Evolutionary conservation across 805 yeast genomes (phyloP).

Genomic region (Debaryomyces maramus): DNA sequence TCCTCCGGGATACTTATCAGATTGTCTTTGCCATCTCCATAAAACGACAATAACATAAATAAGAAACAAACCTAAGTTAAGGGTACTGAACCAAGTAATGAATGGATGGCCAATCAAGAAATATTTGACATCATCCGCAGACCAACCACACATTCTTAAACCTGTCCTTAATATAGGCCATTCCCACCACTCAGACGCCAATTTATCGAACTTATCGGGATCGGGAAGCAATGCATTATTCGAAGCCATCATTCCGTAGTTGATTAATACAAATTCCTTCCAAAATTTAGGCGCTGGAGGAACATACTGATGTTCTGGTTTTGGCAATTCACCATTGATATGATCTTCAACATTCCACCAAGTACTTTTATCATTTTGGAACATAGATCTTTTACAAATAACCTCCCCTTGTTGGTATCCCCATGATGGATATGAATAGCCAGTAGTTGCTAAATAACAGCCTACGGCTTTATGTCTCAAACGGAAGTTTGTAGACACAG

Average conservation of each 20-base stretch:
- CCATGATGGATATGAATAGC: conserved; percentile 72
- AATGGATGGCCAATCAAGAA: conserved; percentile 76
- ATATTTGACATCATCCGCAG: conserved; percentile 55
- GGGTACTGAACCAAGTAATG: conserved; percentile 59
- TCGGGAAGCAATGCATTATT: conserved; percentile 83
- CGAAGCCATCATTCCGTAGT: conserved; percentile 86
- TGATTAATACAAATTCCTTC: conserved; percentile 72
- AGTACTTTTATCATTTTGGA: conserved; percentile 57
- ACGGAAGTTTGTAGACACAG: conserved; percentile 74
- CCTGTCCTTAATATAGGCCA: conserved; percentile 84
- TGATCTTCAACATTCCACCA: conserved; percentile 85
- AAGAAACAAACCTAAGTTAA: conserved; percentile 21
- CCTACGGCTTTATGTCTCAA: conserved; percentile 61
- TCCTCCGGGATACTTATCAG: conserved; percentile 11
- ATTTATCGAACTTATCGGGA: conserved; percentile 66
- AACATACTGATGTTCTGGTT: conserved; percentile 30
- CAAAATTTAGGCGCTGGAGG: conserved; percentile 52
- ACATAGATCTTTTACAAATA: conserved; percentile 57
- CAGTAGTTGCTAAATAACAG: conserved; percentile 78
- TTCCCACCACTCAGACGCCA: conserved; percentile 79
- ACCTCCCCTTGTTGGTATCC: conserved; percentile 85
- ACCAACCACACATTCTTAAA: conserved; percentile 76
- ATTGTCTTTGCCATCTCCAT: conserved; percentile 36
- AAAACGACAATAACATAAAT: conserved; percentile 18
- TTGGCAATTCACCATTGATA: conserved; percentile 46